Evolutionary conservation across 768 basidiomycete species (phyloP), one percentile per base, ranked within the genome.

Genomic region (Boletus sp.): DNA sequence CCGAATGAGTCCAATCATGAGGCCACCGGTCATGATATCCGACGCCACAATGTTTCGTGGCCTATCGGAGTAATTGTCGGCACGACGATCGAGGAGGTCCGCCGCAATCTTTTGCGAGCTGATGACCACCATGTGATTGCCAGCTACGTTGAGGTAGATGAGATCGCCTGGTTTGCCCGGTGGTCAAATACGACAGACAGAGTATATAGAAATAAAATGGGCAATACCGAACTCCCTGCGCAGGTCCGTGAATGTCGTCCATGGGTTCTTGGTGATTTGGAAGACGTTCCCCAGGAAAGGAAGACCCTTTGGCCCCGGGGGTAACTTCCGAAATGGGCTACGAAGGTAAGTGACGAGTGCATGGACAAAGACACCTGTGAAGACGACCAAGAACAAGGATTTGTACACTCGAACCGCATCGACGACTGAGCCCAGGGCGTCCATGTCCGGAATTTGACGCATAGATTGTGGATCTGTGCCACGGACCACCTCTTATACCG

Each of bases 21-120:
- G 45, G 3, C 72, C 69, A 17, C 72, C 66, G 9, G 67, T 66
- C 45, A 74, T 58, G 32, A 71, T 55, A 15, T 75, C 71, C 17
- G 56, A 42, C 2, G 57, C 63, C 21, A 75, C 64, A 29, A 73
- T 70, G 50, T 56, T 60, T 9, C 53, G 61, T 14, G 72, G 72
- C 3, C 74, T 63, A n/a, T 65, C 69, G 15, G 68, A 68, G 54
- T 74, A 75, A 3, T 65, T 67, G 3, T 59, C 57, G 3, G 68
- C 66, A 14, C 72, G 69, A 35, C 70, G 70, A 19, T 76, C 73
- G 15, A 78, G 61, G 10, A 79, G 63, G 13, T 79, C 78, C 7
- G 42, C 49, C 1, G 68, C 72, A 14, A 65, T 60, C 44, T 63
- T 62, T 41, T 63, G 61, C 29, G 61, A 65, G 57, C 74, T 75